A percentile compares a stretch with the other conserved stretches of the same genome.
These are phyloP conservation scores for Diaporthe capsici DNA, from an alignment of 2,329 filamentous ascomycete genomes.

Conservation along the genomic window DNA sequence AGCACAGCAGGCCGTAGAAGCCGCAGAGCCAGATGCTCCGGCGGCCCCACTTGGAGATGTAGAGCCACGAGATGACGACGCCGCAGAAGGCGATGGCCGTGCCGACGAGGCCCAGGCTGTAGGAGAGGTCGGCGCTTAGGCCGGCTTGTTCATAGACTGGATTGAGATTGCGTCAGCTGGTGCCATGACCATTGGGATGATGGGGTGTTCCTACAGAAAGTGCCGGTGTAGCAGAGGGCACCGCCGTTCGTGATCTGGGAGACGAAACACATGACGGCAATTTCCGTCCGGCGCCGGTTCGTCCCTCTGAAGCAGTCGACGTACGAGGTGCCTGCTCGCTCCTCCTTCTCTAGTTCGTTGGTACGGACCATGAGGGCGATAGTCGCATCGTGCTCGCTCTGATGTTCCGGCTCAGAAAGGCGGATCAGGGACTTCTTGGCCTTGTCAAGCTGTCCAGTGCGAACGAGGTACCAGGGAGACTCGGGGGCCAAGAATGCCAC, in stretches of 20 bases:
- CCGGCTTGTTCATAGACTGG: slow-evolving; percentile 60
- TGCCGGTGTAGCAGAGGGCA: slow-evolving; percentile 57
- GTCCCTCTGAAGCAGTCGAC: slow-evolving; percentile 63
- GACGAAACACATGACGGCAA: slow-evolving; percentile 58
- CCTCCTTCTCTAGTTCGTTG: slow-evolving; percentile 60
- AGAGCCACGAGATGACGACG: slow-evolving; percentile 59
- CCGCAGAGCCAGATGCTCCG: slow-evolving; percentile 59
- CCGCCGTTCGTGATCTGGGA: slow-evolving; percentile 59
- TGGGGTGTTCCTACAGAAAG: slow-evolving; percentile 51
- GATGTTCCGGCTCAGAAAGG: slow-evolving; percentile 47
- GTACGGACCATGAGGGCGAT: slow-evolving; percentile 61
- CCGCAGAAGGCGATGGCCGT: slow-evolving; percentile 60
- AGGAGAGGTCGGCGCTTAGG: slow-evolving; percentile 53
- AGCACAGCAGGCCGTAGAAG: slow-evolving; percentile 53
- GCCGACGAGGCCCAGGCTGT: slow-evolving; percentile 58
- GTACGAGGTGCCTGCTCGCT: slow-evolving; percentile 56
- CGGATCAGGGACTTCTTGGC: slow-evolving; percentile 44
- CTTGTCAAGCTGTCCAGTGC: slow-evolving; percentile 36
- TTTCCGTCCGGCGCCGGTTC: slow-evolving; percentile 62
- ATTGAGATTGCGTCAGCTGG: not conserved
- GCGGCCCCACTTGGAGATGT: slow-evolving; percentile 58
- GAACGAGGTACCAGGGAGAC: slow-evolving; percentile 46
- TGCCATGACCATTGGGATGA: not conserved
- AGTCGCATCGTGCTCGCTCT: slow-evolving; percentile 54
- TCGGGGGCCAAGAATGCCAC: slow-evolving; percentile 45